Conservation (phyloP, 2,329 filamentous ascomycete species). For the Fusarium coffeatum region DNA sequence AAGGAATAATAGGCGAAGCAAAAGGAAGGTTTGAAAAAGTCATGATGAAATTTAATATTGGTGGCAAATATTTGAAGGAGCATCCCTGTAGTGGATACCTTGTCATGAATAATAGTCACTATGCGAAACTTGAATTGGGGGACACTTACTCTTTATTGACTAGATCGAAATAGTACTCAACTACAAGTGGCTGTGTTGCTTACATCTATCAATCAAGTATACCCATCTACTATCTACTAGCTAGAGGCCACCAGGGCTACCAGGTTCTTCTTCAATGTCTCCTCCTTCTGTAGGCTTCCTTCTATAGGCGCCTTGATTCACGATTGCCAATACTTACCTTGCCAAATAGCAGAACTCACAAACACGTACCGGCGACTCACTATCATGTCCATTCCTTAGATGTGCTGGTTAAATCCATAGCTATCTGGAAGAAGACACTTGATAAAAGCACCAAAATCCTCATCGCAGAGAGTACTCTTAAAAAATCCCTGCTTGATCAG, state of each 20-base stretch:
- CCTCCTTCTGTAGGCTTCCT: not conserved
- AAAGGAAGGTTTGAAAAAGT: not conserved
- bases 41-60: not conserved
- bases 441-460: not conserved
- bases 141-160: not conserved
- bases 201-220: too few relatives aligned
- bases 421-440: not conserved
- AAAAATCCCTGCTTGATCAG: not conserved
- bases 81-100: not conserved
- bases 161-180: not conserved
- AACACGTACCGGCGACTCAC: not conserved
- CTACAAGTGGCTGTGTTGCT: not conserved
- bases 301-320: not conserved
- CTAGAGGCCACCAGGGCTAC: not conserved
- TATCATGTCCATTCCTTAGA: not conserved
- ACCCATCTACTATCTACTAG: too few relatives aligned
- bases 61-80: not conserved
- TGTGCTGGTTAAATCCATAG: not conserved
- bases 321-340: not conserved
- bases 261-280: not conserved
- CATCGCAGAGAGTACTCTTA: not conserved
- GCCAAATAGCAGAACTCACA: not conserved
- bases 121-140: not conserved
- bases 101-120: not conserved
- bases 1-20: not conserved